Evolutionary conservation across 495 filamentous ascomycete genomes (phyloP), one percentile per base, ranked within the genome.

Genomic region (Tuber indicum): DNA sequence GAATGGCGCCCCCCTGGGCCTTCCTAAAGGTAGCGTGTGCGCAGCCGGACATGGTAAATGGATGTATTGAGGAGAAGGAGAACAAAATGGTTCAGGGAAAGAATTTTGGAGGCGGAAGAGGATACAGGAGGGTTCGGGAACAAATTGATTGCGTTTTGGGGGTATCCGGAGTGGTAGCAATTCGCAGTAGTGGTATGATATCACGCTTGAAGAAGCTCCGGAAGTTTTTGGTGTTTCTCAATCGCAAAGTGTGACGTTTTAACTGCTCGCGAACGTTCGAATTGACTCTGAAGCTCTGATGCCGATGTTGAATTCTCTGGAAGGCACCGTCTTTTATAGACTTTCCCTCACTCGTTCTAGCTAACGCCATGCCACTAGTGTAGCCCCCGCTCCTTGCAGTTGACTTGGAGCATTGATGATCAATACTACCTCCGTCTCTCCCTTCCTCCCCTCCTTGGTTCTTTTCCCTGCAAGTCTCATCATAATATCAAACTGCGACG

Each of bases 1-100:
- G 70, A 26, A 78, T 66, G 19, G 45, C 80, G 16, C 80, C 80
- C 1, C 80, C 80, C 43, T 81, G 80, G 44, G 39, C 73, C 36
- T 81, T 82, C 26, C 44, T 46, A 41, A 81, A 82, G 14, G 79
- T 73, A 49, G 32, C 75, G 47, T 82, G 80, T 72, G 80, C 75
- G 23, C 80, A 82, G 46, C 75, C 75, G 36, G 80, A 80, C 80
- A 82, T 82, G 46, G 58, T 32, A 32, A 8, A 16, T 8, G 32
- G 41, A 72, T 76, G 70, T 32, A 14, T 71, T 75, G 17, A 47
- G 58, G 3, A 66, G 32, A 32, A 32, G 58, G 26, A 66, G 4
- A 16, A 66, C 16, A 36, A 32, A 19, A 36, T 41, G 58, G 5
- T 66, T 66, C 32, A 10, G 4, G 26, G 58, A 36, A 66, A 17